Conservation (phyloP, 495 filamentous ascomycete species). For the Letharia lupina region DNA sequence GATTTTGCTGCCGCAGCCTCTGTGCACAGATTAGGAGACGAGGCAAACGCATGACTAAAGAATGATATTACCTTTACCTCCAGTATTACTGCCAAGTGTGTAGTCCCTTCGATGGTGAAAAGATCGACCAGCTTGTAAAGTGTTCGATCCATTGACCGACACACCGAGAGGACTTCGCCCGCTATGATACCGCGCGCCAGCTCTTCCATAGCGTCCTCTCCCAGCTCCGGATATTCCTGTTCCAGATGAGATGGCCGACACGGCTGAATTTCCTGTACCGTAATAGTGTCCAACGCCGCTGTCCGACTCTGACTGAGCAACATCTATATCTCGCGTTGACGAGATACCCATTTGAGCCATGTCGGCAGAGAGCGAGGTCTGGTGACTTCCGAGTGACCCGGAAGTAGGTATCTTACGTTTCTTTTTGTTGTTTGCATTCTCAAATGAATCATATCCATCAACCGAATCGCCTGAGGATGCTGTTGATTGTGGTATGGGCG, state of each 20-base stretch:
- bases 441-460: slow-evolving; percentile 93
- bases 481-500: slow-evolving; percentile 40
- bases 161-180: slow-evolving; percentile 59
- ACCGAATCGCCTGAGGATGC: slow-evolving; percentile 37
- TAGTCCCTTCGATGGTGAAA: slow-evolving; percentile 15
- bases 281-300: slow-evolving; percentile 49
- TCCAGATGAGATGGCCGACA: slow-evolving; percentile 35
- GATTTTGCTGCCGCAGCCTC: slow-evolving; percentile 19
- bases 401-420: slow-evolving; percentile 95
- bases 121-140: slow-evolving; percentile 33
- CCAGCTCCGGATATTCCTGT: slow-evolving; percentile 70
- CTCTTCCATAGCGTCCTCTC: slow-evolving; percentile 67
- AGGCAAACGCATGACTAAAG: neutral
- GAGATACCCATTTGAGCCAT: slow-evolving; percentile 55
- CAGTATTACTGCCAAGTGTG: neutral
- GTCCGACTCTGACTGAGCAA: slow-evolving; percentile 37
- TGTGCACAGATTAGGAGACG: slow-evolving; percentile 18
- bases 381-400: slow-evolving; percentile 57
- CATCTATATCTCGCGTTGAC: slow-evolving; percentile 37
- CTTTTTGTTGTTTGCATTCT: slow-evolving; percentile 99
- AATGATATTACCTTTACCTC: slow-evolving; percentile 22
- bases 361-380: slow-evolving; percentile 52
- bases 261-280: slow-evolving; percentile 43
- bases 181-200: slow-evolving; percentile 38
- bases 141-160: slow-evolving; percentile 46